Evolutionary conservation across 2,329 filamentous ascomycete species (phyloP).

Genomic region (Purpureocillium takamizusanense): DNA sequence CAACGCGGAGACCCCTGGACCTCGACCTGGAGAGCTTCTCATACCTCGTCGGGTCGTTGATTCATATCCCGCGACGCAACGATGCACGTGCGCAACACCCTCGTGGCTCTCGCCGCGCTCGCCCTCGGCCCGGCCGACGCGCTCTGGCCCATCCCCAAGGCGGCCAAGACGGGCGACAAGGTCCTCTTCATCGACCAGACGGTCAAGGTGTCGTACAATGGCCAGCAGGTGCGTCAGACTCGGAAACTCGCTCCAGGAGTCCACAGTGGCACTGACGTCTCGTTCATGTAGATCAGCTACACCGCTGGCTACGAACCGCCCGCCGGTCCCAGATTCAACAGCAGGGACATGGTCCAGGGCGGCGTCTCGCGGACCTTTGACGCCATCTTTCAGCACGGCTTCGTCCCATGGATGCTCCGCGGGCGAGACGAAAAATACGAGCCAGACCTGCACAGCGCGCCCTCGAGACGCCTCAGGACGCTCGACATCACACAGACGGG

Average conservation of each 20-base stretch:
- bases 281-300: conserved; percentile 30
- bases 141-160: conserved; percentile 48
- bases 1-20: no score
- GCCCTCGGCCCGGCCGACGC: conserved; percentile 35
- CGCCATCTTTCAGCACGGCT: conserved; percentile 57
- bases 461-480: conserved; percentile 42
- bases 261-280: conserved; percentile 9
- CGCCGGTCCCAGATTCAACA: conserved; percentile 29
- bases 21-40: conserved; percentile 14
- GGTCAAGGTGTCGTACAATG: conserved; percentile 50
- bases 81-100: no score
- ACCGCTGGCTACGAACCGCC: conserved; percentile 32
- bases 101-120: conserved; percentile 28
- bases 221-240: conserved; percentile 21
- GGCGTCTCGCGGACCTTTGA: conserved; percentile 51
- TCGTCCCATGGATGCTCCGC: conserved; percentile 73
- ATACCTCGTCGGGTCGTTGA: no score
- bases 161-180: conserved; percentile 40
- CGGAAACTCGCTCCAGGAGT: no score
- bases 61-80: no score
- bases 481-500: conserved; percentile 54
- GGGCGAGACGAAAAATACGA: conserved; percentile 56
- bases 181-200: conserved; percentile 43
- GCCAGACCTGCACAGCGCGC: conserved; percentile 33
- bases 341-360: conserved; percentile 44